phyloP scores from a whole-genome alignment of 176 grass and related monocot species.

The Bothriochloa decipiens region DNA sequence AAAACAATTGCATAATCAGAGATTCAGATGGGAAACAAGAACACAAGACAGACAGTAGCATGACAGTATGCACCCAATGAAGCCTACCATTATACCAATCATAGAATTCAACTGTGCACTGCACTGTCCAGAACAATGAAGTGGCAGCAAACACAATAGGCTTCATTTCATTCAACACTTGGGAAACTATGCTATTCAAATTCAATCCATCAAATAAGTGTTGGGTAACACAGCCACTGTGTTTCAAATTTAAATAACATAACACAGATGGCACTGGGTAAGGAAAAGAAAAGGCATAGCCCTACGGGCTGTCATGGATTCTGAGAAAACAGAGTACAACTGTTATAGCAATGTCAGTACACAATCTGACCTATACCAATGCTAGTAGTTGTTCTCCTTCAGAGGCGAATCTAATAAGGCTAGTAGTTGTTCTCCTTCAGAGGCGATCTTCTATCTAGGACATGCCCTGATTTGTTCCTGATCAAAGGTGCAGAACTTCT shows the following conservation, averaged over 20 bases:
- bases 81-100: constrained; percentile 11
- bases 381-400: too few species aligned
- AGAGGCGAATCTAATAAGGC: too few species aligned
- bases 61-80: too few species aligned
- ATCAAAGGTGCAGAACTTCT: constrained; percentile 14
- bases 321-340: constrained; percentile 13
- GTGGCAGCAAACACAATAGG: background rate
- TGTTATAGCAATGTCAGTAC: constrained; percentile 46
- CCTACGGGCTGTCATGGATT: background rate
- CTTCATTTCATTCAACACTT: constrained; percentile 24
- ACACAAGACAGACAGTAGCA: background rate
- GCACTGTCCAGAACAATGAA: background rate
- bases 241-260: constrained; percentile 41
- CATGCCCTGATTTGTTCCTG: constrained; percentile 53
- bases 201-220: constrained; percentile 1
- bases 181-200: constrained; percentile 14
- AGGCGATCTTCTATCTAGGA: constrained; percentile 56
- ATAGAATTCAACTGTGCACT: background rate
- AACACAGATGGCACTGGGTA: constrained; percentile 27
- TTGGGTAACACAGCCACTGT: constrained; percentile 27
- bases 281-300: background rate
- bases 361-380: constrained; percentile 37
- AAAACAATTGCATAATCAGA: too few species aligned
- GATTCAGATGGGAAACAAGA: background rate
- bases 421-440: constrained; percentile 73